Conservation (phyloP, 257 asterid genomes). For the Nicotiana undulata region DNA sequence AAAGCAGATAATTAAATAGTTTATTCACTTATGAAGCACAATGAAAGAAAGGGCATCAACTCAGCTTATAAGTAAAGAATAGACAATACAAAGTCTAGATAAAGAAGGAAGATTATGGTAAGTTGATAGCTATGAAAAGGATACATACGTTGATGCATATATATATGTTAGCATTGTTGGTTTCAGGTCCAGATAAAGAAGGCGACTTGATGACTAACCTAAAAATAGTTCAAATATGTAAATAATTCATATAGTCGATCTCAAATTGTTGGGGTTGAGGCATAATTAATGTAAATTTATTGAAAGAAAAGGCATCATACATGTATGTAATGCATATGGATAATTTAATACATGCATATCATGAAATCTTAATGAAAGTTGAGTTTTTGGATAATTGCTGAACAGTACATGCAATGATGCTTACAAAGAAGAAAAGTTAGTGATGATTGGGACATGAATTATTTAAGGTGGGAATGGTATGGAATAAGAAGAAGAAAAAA, state of each 20-base stretch:
- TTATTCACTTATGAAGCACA: not conserved
- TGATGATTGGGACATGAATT: conserved; percentile 20
- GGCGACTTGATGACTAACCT: not conserved
- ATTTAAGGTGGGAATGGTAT: conserved; percentile 9
- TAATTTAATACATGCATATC: conserved; percentile 11
- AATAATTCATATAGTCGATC: not conserved
- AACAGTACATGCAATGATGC: not conserved
- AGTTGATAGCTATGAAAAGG: not conserved
- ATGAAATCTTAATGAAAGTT: not conserved
- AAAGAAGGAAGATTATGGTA: not conserved
- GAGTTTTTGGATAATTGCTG: not conserved
- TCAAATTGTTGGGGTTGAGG: not conserved
- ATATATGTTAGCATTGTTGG: not conserved
- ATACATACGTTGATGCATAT: not conserved
- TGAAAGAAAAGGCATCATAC: not conserved
- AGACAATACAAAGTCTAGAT: not conserved
- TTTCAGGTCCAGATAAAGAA: not conserved
- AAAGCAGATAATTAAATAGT: not conserved
- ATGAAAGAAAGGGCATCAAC: not conserved
- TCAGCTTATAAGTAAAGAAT: not conserved
- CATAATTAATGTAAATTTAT: not conserved
- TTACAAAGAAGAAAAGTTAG: conserved; percentile 8
- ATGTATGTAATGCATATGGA: not conserved
- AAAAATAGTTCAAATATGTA: not conserved
- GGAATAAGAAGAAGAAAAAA: conserved; percentile 8